Evolutionary conservation across 164 flowering plant species (phyloP).

Genomic region (Hamamelis virginiana): DNA sequence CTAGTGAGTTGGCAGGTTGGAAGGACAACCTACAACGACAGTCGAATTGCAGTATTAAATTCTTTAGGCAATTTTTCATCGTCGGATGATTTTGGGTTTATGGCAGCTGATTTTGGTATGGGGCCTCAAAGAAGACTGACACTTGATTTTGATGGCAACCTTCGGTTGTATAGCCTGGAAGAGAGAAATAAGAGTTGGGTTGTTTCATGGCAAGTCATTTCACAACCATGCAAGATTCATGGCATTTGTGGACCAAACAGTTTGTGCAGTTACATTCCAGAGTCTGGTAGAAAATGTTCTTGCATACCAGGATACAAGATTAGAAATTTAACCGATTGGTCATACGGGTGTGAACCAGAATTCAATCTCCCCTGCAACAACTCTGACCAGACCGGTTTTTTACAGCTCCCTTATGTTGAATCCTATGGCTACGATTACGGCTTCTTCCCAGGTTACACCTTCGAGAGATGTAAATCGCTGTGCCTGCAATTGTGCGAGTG

Average conservation of each 20-base stretch:
- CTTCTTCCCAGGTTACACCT: background rate
- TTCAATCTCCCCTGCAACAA: slow-evolving; percentile 15
- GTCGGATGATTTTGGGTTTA: background rate
- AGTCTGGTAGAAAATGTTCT: slow-evolving; percentile 20
- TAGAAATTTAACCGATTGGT: slow-evolving; percentile 23
- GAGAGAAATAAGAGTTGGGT: slow-evolving; percentile 6
- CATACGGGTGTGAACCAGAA: slow-evolving; percentile 34
- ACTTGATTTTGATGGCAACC: slow-evolving; percentile 33
- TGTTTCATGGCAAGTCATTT: slow-evolving; percentile 24
- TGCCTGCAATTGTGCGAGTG: slow-evolving; percentile 7
- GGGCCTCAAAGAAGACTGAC: slow-evolving; percentile 20
- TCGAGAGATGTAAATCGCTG: slow-evolving; percentile 15
- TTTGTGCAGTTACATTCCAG: slow-evolving; percentile 14
- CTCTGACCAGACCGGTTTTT: background rate
- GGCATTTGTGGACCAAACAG: slow-evolving; percentile 30
- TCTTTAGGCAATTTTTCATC: slow-evolving; percentile 20
- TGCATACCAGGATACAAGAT: slow-evolving; percentile 25
- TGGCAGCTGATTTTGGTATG: slow-evolving; percentile 15
- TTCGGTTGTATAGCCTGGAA: slow-evolving; percentile 24
- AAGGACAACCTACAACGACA: slow-evolving; percentile 20
- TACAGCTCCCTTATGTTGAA: slow-evolving; percentile 18
- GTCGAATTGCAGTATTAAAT: slow-evolving; percentile 25
- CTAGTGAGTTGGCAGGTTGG: background rate
- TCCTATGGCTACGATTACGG: slow-evolving; percentile 29
- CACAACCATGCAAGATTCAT: slow-evolving; percentile 20